Conservation (phyloP, 1,139 yeast genomes). For the Candida anutae region DNA sequence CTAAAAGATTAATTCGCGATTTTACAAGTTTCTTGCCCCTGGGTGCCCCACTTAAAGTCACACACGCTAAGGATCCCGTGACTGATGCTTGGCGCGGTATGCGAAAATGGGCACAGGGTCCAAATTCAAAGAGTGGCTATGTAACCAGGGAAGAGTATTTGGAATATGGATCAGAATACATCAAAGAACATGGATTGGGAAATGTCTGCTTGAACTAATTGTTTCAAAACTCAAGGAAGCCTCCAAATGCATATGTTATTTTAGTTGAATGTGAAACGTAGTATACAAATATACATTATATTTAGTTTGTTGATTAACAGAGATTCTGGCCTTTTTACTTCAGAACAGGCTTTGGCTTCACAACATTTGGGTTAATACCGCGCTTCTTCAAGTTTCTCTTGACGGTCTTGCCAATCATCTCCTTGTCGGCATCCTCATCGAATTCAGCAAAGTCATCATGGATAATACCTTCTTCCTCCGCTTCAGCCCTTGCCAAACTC, state of each 20-base stretch:
- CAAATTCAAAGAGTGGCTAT: conserved; percentile 40
- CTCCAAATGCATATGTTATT: conserved; percentile 1
- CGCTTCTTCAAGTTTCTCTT: conserved; percentile 67
- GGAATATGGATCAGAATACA: conserved; percentile 84
- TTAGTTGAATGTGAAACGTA: conserved; percentile 1
- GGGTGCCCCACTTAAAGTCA: conserved; percentile 53
- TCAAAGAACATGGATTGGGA: conserved; percentile 81
- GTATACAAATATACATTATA: conserved; percentile 3
- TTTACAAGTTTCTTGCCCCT: conserved; percentile 65
- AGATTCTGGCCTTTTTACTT: too few relatives aligned
- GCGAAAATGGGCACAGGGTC: conserved; percentile 64
- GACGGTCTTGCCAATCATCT: conserved; percentile 65
- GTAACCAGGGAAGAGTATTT: conserved; percentile 69
- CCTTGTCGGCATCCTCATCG: conserved; percentile 68
- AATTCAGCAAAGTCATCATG: conserved; percentile 81
- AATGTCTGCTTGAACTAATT: conserved; percentile 36
- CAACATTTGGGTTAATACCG: conserved; percentile 64
- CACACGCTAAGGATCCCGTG: conserved; percentile 58
- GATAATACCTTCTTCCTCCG: conserved; percentile 73
- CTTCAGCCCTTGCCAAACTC: conserved; percentile 68
- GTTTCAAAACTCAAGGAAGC: conserved; percentile 6
- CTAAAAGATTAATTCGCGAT: conserved; percentile 58
- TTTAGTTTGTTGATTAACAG: too few relatives aligned
- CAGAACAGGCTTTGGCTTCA: conserved; percentile 4
- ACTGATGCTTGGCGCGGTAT: conserved; percentile 93